Base-by-base conservation (phyloP, 2,329 filamentous ascomycete species). In the Colletotrichum horii region DNA sequence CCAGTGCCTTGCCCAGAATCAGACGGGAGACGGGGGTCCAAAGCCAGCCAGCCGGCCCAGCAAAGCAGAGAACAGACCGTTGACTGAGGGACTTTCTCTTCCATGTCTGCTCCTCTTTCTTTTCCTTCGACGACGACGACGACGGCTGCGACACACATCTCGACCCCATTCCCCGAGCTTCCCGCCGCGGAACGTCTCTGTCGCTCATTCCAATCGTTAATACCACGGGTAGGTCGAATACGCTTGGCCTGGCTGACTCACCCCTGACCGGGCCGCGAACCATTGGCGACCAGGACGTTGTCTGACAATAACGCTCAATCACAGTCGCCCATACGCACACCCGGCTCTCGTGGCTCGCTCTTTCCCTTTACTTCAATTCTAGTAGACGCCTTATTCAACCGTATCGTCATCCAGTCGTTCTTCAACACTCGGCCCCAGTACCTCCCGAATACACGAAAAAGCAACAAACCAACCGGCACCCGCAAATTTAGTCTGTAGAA, bases 181-280 rank as follows among this genome's bases (percentile, higher is more conserved):
- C 62, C 73, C 55, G 24, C 34, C 16, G 64, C 43, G 56, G 73
- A 73, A 72, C 73, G n/a, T 68, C 32, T 75, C 62, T 75, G 70
- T 68, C 70, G 58, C 73, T 75, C 70, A 73, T 68, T 73, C 38
- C 38, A 69, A 52, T 73, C 26, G 22, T 64, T 68, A 24, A 56
- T 60, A 38, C 26, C 62, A 67, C 43, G 64, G 22, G 64, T 65
- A 75, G 34, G 48, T 61, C 34, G 11, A 38, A 52, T 14, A 52
- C 26, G 22, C 22, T 43, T 56, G 48, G 38, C n/a, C 66, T 70
- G 43, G 48, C 26, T 60, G 43, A 48, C 24, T 14, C 22, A n/a
- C 48, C 62, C 61, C 28, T 73, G 64, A 68, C 60, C 64, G 26
- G 38, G 34, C 30, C 64, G 62, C 28, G 26, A 52, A 48, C 32